A percentile compares a stretch with the other conserved stretches of the same genome.
Evolutionary conservation across 139 green algal species (phyloP).

Genomic region (Diplosphaera chodatii): DNA sequence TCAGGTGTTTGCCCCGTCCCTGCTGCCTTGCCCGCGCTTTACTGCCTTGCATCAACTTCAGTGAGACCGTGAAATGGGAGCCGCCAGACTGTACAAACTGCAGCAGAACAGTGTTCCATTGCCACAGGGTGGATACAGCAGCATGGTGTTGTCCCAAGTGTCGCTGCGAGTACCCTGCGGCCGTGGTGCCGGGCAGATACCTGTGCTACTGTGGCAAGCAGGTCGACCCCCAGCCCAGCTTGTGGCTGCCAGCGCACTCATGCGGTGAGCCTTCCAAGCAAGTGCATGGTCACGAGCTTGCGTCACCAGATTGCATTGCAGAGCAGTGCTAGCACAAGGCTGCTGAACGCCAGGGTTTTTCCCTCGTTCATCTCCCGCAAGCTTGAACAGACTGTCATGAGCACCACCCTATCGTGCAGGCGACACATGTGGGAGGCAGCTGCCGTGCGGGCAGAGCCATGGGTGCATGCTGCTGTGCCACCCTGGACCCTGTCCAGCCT

Average conservation of each 20-base stretch:
- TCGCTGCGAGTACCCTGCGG: conserved; percentile 35
- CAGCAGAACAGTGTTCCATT: too few relatives aligned
- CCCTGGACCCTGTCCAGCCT: conserved; percentile 71
- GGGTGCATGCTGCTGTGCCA: conserved; percentile 74
- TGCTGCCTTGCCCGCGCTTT: not conserved
- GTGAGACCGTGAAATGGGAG: too few relatives aligned
- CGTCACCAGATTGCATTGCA: too few relatives aligned
- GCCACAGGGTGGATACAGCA: conserved; percentile 12
- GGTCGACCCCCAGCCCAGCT: conserved; percentile 33
- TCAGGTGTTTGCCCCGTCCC: not conserved
- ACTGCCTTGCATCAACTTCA: too few relatives aligned
- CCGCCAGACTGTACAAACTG: too few relatives aligned
- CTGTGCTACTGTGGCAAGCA: conserved; percentile 70
- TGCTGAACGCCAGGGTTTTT: too few relatives aligned
- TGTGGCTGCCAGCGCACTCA: conserved; percentile 60
- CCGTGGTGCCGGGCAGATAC: conserved; percentile 45
- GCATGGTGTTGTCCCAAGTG: conserved; percentile 81
- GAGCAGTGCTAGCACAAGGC: too few relatives aligned
- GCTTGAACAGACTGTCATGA: too few relatives aligned
- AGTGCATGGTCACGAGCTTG: too few relatives aligned
- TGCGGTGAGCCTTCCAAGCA: too few relatives aligned
- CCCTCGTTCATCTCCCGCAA: too few relatives aligned
- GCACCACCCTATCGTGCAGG: too few relatives aligned
- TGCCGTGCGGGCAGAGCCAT: conserved; percentile 60
- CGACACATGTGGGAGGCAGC: conserved; percentile 41